Evolutionary conservation across 805 yeast genomes (phyloP).

Genomic region (Cyberlindnera xishuangbannaensis): DNA sequence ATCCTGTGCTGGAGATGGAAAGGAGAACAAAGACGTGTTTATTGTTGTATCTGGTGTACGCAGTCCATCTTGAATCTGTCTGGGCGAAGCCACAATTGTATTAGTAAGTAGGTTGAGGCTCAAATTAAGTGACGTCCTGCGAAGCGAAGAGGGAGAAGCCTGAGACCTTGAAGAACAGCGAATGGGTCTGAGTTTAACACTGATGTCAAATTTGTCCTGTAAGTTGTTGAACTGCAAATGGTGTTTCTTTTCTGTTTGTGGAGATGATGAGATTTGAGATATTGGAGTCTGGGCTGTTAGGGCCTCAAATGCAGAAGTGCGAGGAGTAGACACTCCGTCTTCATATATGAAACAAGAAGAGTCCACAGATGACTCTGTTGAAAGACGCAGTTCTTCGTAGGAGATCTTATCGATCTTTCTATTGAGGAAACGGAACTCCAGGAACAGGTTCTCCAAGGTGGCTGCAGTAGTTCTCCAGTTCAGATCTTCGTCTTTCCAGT

Average conservation of each 20-base stretch:
- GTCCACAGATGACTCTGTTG: too few relatives aligned
- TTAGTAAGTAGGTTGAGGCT: slow-evolving; percentile 8
- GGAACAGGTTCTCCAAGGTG: slow-evolving; percentile 37
- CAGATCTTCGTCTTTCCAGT: slow-evolving; percentile 29
- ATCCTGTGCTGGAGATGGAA: neutral
- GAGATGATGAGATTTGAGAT: neutral
- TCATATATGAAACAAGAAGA: too few relatives aligned
- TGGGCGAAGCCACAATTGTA: slow-evolving; percentile 4
- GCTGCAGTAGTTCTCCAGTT: slow-evolving; percentile 42
- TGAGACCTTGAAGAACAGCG: slow-evolving; percentile 13
- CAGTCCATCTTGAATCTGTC: slow-evolving; percentile 1
- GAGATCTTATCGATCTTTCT: slow-evolving; percentile 16
- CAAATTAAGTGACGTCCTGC: slow-evolving; percentile 7
- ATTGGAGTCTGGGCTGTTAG: too few relatives aligned
- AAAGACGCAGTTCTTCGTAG: too few relatives aligned
- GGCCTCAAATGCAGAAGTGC: too few relatives aligned
- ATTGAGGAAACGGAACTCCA: slow-evolving; percentile 34
- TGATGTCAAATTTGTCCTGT: slow-evolving; percentile 4
- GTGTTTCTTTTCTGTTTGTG: neutral
- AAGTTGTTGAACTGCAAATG: too few relatives aligned
- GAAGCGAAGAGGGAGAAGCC: neutral
- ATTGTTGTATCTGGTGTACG: slow-evolving; percentile 16
- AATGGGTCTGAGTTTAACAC: slow-evolving; percentile 13
- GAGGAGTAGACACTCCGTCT: too few relatives aligned
- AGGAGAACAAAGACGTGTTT: slow-evolving; percentile 4